Base-by-base conservation (phyloP, 2,329 filamentous ascomycete species). In the Diaporthe amygdali region DNA sequence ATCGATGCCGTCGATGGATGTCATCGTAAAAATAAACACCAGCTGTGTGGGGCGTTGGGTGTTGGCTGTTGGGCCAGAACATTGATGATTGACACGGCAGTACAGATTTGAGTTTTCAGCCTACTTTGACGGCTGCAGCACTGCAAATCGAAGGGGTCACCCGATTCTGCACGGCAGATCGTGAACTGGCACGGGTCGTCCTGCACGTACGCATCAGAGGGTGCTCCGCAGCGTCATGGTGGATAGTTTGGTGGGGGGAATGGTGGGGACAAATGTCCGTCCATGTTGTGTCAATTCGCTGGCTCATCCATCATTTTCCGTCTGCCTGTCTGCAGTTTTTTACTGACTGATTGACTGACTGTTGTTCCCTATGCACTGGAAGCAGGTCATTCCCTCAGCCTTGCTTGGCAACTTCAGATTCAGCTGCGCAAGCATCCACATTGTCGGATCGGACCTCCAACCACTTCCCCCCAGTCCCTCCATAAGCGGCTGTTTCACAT, bases 1-100 rank as follows among this genome's bases (percentile, higher is more conserved):
- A 68, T 59, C 32, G 41, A 68, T 64, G 44, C 30, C 59, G 44
- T 49, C 41, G 41, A 37, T 30, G 52, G 51, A 30, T 27, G 15
- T 44, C 49, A 59, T 25, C 5, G 66, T 55, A 59, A 68, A 68
- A 68, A 68, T 51, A 68, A 68, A 68, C 44, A 64, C 44, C 66
- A 49, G 66, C 30, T 68, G 66, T 49, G 32, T 30, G 49, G 17
- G 15, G 30, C 47, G 14, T 9, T 4, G 66, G 54, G 66, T 32
- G 66, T 59, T 68, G 66, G 46, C 34, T 20, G 39, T 22, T 41
- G 52, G 66, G 66, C 66, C 66, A 68, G 66, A 49, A 64, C 59
- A 44, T 49, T 63, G 41, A 30, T 64, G 59, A 64, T 64, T 6
- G 44, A 49, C 59, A 22, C 20, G 10, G 20, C 37, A 20, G 55